A percentile compares a stretch with the other conserved stretches of the same genome.
phyloP scores from a whole-genome alignment of 208 protist genomes.

The Porcisia hertigi region DNA sequence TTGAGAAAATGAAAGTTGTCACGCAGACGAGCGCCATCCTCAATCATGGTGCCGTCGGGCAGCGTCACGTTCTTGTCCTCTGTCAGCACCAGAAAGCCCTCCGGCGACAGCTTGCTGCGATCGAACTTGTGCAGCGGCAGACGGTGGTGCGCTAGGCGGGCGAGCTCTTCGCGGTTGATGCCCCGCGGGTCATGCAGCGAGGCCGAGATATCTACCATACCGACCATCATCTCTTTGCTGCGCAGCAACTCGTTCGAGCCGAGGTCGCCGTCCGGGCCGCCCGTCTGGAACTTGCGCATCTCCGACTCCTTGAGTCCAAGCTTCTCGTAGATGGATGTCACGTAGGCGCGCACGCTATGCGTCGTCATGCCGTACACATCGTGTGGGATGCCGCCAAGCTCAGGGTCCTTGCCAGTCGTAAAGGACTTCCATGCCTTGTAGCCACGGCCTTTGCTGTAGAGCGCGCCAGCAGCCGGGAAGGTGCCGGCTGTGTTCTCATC shows the following conservation, averaged over 20 bases:
- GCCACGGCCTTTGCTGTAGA: constrained; percentile 84
- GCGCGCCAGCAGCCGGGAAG: constrained; percentile 68
- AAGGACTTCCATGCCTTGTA: constrained; percentile 95
- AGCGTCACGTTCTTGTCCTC: constrained; percentile 89
- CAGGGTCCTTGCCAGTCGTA: constrained; percentile 95
- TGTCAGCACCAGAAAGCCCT: constrained; percentile 92
- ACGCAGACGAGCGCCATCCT: constrained; percentile 79
- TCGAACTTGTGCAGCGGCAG: constrained; percentile 90
- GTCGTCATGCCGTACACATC: constrained; percentile 97
- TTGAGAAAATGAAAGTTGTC: constrained; percentile 94
- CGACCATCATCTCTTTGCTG: constrained; percentile 92
- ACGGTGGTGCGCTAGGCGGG: constrained; percentile 74
- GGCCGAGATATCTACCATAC: constrained; percentile 94
- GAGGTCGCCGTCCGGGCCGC: constrained; percentile 96
- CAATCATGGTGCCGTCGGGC: constrained; percentile 81
- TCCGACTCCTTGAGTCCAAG: constrained; percentile 81
- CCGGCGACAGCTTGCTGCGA: constrained; percentile 69
- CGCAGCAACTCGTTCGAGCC: constrained; percentile 96
- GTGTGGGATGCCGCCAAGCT: constrained; percentile 95
- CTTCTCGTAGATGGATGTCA: constrained; percentile 87
- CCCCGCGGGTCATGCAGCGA: constrained; percentile 95
- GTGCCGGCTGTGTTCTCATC: constrained; percentile 94
- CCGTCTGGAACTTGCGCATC: constrained; percentile 95
- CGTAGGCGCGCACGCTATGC: constrained; percentile 93
- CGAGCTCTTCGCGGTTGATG: constrained; percentile 87